Percentiles rank a stretch among this genome's conserved stretches.
Evolutionary conservation across 805 yeast genomes (phyloP).

Genomic region (Candida hungchunana): DNA sequence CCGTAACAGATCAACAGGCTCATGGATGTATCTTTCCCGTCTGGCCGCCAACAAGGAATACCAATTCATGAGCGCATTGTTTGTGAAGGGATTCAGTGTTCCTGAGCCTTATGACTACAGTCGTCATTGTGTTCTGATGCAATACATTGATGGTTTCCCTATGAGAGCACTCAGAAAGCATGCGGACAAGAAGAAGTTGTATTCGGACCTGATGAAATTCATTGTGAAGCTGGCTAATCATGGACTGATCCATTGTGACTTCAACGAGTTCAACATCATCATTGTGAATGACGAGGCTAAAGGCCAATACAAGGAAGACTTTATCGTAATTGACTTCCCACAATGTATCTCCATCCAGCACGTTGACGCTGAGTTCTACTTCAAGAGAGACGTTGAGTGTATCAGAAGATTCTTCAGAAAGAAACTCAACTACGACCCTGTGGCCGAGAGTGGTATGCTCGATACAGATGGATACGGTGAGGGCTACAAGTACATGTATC

Average conservation of each 20-base stretch:
- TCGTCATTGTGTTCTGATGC: conserved; percentile 92
- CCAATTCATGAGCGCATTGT: conserved; percentile 76
- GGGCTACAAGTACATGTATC: conserved; percentile 72
- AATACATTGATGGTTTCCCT: conserved; percentile 81
- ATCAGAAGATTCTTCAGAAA: conserved; percentile 76
- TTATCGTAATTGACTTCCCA: conserved; percentile 95
- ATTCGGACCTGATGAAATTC: conserved; percentile 83
- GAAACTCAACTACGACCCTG: conserved; percentile 72
- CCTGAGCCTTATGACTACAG: conserved; percentile 88
- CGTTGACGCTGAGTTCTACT: conserved; percentile 80
- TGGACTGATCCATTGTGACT: conserved; percentile 96
- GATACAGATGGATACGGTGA: conserved; percentile 81
- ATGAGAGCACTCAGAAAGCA: conserved; percentile 81
- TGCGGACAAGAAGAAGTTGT: conserved; percentile 62
- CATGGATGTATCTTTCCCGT: conserved; percentile 90
- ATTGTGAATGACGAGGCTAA: conserved; percentile 57
- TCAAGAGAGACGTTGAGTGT: conserved; percentile 91
- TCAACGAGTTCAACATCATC: conserved; percentile 94
- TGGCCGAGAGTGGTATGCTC: conserved; percentile 61
- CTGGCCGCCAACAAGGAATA: conserved; percentile 92
- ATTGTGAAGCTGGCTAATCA: conserved; percentile 77
- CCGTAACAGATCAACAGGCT: conserved; percentile 61
- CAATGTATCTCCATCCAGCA: conserved; percentile 95
- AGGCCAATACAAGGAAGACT: conserved; percentile 52
- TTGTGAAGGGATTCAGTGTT: conserved; percentile 73